These are phyloP conservation scores for Hemileccinum rubropunctum DNA, from an alignment of 768 basidiomycete genomes.

Conservation along the genomic window DNA sequence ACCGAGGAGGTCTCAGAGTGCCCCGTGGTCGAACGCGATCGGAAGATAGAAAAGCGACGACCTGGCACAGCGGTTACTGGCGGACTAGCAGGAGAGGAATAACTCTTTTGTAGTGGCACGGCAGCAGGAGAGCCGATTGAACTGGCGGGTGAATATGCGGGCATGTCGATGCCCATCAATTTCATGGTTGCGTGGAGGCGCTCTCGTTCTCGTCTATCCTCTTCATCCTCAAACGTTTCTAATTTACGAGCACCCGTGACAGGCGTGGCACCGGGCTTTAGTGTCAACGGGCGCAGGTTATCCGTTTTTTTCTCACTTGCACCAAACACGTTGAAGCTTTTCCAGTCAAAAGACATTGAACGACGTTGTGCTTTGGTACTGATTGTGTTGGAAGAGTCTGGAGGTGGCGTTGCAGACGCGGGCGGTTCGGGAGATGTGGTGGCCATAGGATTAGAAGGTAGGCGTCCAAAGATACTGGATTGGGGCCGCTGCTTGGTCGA, in stretches of 20 bases:
- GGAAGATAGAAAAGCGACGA: slow-evolving; percentile 73
- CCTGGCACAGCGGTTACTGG: slow-evolving; percentile 27
- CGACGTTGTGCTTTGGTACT: slow-evolving; percentile 54
- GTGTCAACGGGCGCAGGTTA: slow-evolving; percentile 64
- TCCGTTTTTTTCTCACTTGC: slow-evolving; percentile 63
- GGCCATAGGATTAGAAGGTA: slow-evolving; percentile 37
- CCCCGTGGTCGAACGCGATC: slow-evolving; percentile 43
- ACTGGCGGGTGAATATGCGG: slow-evolving; percentile 41
- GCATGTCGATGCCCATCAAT: slow-evolving; percentile 84
- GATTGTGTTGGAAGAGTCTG: slow-evolving; percentile 24
- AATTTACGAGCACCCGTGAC: slow-evolving; percentile 71
- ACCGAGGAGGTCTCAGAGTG: slow-evolving; percentile 48
- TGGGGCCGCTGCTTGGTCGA: slow-evolving; percentile 56
- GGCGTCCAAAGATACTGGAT: slow-evolving; percentile 49
- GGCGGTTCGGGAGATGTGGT: slow-evolving; percentile 29
- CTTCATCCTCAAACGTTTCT: slow-evolving; percentile 89
- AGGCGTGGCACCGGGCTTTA: slow-evolving; percentile 59
- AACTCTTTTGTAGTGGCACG: slow-evolving; percentile 39
- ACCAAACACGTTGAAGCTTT: slow-evolving; percentile 66
- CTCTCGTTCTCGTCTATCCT: slow-evolving; percentile 84
- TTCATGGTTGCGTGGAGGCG: slow-evolving; percentile 90
- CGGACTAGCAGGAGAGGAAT: slow-evolving; percentile 36
- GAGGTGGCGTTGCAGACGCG: slow-evolving; percentile 20
- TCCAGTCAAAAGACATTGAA: slow-evolving; percentile 86
- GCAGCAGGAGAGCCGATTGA: slow-evolving; percentile 28